Base-by-base conservation (phyloP, 2,329 filamentous ascomycete genomes). In the Neopestalotiopsis rosae region DNA sequence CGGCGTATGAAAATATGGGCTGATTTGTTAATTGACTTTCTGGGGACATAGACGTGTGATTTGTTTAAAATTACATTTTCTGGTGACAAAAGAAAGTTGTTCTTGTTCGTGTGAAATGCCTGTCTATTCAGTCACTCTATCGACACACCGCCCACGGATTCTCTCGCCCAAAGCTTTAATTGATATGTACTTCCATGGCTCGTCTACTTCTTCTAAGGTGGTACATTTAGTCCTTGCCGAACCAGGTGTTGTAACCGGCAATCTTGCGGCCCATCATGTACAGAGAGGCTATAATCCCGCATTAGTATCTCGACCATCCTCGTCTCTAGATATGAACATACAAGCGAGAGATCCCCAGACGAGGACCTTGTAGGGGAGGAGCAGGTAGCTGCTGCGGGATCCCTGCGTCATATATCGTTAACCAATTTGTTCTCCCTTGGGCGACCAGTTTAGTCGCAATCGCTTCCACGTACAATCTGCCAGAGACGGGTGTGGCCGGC, bases 241-340 rank as follows among this genome's bases (percentile, higher is more conserved):
- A 93, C 90, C 90, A 94, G 71, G 90, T 93, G 88, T 94, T 95
- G 87, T 95, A 89, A 77, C 93, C 93, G 72, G 90, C 79, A 72
- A 92, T 84, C 85, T 92, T 90, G 79, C 93, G 91, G 80, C 86
- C 83, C 85, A 92, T 90, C 84, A 91, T 91, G 85, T 92, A 95
- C 82, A 93, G 83, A 74, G 83, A 79, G 67, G 82, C 88, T 90
- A 72, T 66, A 59, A 5, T 45, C 67, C 17, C 76, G 74, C 69
- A 66, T 72, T 67, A 69, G 66, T 68, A 61, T 70, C 68, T 61
- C 65, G 5, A 30, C 32, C 52, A 9, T 28, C 45, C 9, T 12
- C 12, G 59, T 30, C 34, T 4, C 28, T 4, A 9, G 17, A 66
- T 62, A 45, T 52, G 20, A 57, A 85, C 90, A 77, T 84, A 92